Conservation (phyloP, 2,329 filamentous ascomycete species). For the Cladosporium sp. region DNA sequence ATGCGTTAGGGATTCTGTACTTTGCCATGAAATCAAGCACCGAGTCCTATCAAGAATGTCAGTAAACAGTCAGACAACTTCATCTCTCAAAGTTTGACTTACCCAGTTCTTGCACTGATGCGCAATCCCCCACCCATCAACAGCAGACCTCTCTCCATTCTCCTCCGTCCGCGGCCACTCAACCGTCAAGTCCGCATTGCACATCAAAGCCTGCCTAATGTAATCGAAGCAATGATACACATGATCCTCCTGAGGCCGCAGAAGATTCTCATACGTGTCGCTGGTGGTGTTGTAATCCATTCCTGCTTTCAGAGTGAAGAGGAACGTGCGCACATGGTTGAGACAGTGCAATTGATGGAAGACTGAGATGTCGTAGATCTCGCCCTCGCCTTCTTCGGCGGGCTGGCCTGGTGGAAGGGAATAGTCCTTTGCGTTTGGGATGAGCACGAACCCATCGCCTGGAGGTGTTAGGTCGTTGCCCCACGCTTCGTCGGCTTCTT, state of each 20-base stretch:
- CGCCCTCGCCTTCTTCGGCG: conserved; percentile 17
- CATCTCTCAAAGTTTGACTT: conserved; percentile 7
- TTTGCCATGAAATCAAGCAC: conserved; percentile 18
- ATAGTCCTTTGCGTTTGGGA: conserved; percentile 21
- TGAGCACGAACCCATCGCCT: conserved; percentile 32
- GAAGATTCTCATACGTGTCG: conserved; percentile 18
- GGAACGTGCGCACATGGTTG: conserved; percentile 26
- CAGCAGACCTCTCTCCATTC: conserved; percentile 28
- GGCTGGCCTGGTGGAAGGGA: conserved; percentile 27
- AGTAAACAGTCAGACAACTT: background rate
- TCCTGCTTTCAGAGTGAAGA: conserved; percentile 23
- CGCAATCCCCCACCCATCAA: conserved; percentile 31
- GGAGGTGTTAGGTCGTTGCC: conserved; percentile 21
- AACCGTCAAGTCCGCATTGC: conserved; percentile 25
- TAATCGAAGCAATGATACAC: conserved; percentile 29
- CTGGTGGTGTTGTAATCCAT: conserved; percentile 18
- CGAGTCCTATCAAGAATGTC: conserved; percentile 7
- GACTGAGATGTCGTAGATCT: conserved; percentile 32
- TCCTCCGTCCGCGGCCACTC: conserved; percentile 29
- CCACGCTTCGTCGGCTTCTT: conserved; percentile 28
- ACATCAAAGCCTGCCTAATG: conserved; percentile 26
- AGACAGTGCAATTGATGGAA: conserved; percentile 36
- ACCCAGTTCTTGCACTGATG: conserved; percentile 30
- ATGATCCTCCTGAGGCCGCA: conserved; percentile 24
- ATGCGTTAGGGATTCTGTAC: conserved; percentile 13